Evolutionary conservation across 768 basidiomycete genomes (phyloP), one percentile per base, ranked within the genome.

Genomic region (Tylopilus plumbeoviolaceoides): DNA sequence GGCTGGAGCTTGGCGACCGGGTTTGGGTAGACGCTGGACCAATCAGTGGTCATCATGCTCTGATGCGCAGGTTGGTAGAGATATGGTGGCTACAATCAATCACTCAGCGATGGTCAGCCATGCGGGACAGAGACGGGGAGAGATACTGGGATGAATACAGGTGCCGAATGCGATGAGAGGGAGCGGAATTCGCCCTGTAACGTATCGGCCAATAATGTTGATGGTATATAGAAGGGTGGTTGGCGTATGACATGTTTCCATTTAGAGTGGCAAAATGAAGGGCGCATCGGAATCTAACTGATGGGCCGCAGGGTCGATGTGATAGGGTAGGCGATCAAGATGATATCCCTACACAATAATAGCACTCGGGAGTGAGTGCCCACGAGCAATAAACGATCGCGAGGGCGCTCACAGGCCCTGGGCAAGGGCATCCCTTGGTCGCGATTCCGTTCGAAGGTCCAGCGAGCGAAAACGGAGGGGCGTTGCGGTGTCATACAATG

Each of bases 251-350:
- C 47, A 58, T 51, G n/a, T 59, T 57, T 54, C 64, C 63, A 65
- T 59, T 55, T 60, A 35, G 51, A 53, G 61, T 31, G 51, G 14
- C 47, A 54, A 56, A 59, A 64, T 67, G 59, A 59, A 67, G 41
- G 56, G 49, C 15, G 15, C 58, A 63, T 62, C 65, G 65, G 61
- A 68, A 67, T 68, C 63, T 62, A 59, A 56, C 59, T 67, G 66
- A 67, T 68, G 61, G 23, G 23, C 44, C 46, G 50, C 64, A 68
- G 67, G 67, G 68, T 69, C 68, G 68, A 42, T 57, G 59, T 69
- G 68, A 69, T 69, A 71, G 68, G 70, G 70, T 69, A 65, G 61
- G 58, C 58, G 67, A 69, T 69, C 68, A 65, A 67, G 60, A 60
- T 69, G 64, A 61, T 65, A 60, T 57, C 67, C 59, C 55, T 35